Base-by-base conservation (phyloP, 345 rosid species). In the Lepidium sativum region DNA sequence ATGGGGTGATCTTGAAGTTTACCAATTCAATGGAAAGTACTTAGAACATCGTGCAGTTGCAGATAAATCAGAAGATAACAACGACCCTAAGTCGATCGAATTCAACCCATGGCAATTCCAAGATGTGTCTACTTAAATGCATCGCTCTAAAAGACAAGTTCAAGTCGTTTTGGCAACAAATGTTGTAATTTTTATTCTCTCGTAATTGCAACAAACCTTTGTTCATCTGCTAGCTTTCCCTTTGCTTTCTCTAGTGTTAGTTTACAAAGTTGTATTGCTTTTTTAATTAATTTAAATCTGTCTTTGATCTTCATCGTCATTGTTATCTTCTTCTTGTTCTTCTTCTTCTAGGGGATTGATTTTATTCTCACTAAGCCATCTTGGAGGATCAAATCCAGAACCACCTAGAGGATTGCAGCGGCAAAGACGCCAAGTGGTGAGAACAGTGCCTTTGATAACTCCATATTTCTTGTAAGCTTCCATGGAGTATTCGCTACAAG, bases 401-500 rank as follows among this genome's bases (percentile, higher is more conserved):
- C 98, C 92, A 71, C 96, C 95, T 27, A 92, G 87, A 29, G 96
- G 96, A 73, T 92, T 89, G 78, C 96, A 92, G 47, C 98, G 92
- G 68, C 98, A 89, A 56, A 89, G 77, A 63, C 97, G 94, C 91
- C 91, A 87, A 38, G 82, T 73, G 2, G 94, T 89, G 65, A 92
- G 78, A 71, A 80, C 45, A 8, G 88, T 79, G 51, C 97, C 97
- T 73, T 85, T 87, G 17, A 67, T 71, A 63, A 84, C 58, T 54
- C 98, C 98, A 61, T 92, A 92, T 56, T 75, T 92, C 87, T 87
- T 87, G 76, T 89, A 92, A 73, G 97, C 98, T 79, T 79, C 81
- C 97, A 84, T 89, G 10, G 97, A 92, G 59, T 89, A 89, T 80
- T 87, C 96, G 9, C 98, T 87, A 56, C 98, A 92, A 4, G 96